Base-by-base conservation (phyloP, 208 protist genomes). In the Spongospora subterranea region DNA sequence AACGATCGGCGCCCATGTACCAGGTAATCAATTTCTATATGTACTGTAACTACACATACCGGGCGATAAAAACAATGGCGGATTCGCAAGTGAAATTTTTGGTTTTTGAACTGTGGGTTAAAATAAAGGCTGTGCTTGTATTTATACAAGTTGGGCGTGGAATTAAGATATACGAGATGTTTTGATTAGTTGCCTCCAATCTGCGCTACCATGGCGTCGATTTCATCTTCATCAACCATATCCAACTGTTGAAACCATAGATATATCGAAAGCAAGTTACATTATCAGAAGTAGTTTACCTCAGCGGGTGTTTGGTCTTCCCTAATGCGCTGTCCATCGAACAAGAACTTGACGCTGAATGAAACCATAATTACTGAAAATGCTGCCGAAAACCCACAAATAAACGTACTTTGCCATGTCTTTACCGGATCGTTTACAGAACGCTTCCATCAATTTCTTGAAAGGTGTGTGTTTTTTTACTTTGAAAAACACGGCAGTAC, bases 211-310 rank as follows among this genome's bases (percentile, higher is more conserved):
- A 91, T 91, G 46, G 90, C 90, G 90, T 91, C 90, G 17, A 91
- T 91, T 46, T 91, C 90, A 46, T 91, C 90, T 77, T 91, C 90
- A 32, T 91, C 90, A 38, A 89, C 71, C 90, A 91, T 91, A 41
- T 89, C 90, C 17, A 91, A n/a, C 50, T 91, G 40, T 24, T n/a
- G n/a, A n/a, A n/a, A n/a, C n/a, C n/a, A n/a, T n/a, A 88, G 20
- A 90, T 13, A 46, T 39, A 89, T 65, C 91, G 11, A 66, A 90
- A 91, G 71, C 50, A 6, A 60, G 50, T 60, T 60, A 24, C 50
- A 60, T 60, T 29, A 6, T 29, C 6, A 24, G 24, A 6, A 60
- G 24, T 60, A 11, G 32, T 39, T 50, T 91, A 91, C 90, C 40
- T 91, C 89, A n/a, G 89, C 89, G 39, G 89, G 89, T 29, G 89